Percentiles rank a stretch among this genome's conserved stretches.
These are phyloP conservation scores for Trichoderma virens DNA, from an alignment of 495 filamentous ascomycete genomes.

Conservation along the genomic window DNA sequence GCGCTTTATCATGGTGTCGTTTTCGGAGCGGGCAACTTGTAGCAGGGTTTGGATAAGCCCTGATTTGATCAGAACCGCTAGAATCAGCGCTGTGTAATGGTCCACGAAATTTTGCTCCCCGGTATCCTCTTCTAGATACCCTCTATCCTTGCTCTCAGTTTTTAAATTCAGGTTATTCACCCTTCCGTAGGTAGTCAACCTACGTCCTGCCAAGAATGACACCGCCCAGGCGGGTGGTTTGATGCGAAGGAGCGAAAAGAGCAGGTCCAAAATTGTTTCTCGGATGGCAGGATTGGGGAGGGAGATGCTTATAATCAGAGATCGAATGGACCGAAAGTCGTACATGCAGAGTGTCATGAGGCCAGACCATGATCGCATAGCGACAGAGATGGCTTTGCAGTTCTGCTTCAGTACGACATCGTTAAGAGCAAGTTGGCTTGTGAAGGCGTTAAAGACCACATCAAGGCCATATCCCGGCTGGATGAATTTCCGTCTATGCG, in stretches of 20 bases:
- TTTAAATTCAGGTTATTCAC: slow-evolving; percentile 74
- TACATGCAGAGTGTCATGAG: slow-evolving; percentile 80
- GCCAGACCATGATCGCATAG: slow-evolving; percentile 89
- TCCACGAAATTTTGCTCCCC: slow-evolving; percentile 77
- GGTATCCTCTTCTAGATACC: slow-evolving; percentile 56
- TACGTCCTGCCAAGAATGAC: slow-evolving; percentile 84
- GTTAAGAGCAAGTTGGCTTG: slow-evolving; percentile 64
- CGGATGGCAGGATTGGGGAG: slow-evolving; percentile 59
- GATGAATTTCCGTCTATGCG: slow-evolving; percentile 69
- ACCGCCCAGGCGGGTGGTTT: slow-evolving; percentile 95
- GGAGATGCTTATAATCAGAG: slow-evolving; percentile 70
- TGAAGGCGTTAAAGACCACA: slow-evolving; percentile 80
- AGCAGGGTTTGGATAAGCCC: slow-evolving; percentile 75
- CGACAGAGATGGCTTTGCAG: slow-evolving; percentile 75
- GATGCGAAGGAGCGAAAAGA: slow-evolving; percentile 87
- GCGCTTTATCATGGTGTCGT: slow-evolving; percentile 67
- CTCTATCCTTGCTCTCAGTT: slow-evolving; percentile 26
- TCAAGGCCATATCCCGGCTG: slow-evolving; percentile 73
- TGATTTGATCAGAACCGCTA: slow-evolving; percentile 77
- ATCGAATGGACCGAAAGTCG: slow-evolving; percentile 72
- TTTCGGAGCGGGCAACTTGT: slow-evolving; percentile 58
- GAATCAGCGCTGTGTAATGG: slow-evolving; percentile 85
- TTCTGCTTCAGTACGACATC: slow-evolving; percentile 77
- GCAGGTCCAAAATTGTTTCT: slow-evolving; percentile 70
- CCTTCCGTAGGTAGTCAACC: slow-evolving; percentile 89